Evolutionary conservation across 805 yeast genomes (phyloP).

Genomic region (Tetrapisispora arboricola): DNA sequence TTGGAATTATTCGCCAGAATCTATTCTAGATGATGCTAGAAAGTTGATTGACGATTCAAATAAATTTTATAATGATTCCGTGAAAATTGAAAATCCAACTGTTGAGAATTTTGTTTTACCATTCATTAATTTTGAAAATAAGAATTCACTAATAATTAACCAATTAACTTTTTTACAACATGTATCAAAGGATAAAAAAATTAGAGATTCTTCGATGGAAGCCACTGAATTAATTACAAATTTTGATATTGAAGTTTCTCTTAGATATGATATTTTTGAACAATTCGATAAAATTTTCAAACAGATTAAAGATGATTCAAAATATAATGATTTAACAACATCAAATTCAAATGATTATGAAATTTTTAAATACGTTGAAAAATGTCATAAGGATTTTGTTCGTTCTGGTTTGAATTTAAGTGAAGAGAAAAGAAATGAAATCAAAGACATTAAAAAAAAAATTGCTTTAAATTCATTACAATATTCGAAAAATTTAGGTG

Average conservation of each 20-base stretch:
- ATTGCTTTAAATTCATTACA: conserved; percentile 47
- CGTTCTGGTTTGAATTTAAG: conserved; percentile 63
- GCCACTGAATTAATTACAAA: conserved; percentile 51
- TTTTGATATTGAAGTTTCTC: conserved; percentile 50
- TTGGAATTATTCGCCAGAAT: conserved; percentile 53
- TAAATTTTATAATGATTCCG: conserved; percentile 44
- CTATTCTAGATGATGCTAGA: conserved; percentile 35
- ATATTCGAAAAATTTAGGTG: conserved; percentile 59
- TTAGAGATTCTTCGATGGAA: conserved; percentile 60
- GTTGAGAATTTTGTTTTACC: conserved; percentile 49
- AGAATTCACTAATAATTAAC: conserved; percentile 34
- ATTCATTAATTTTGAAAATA: conserved; percentile 42
- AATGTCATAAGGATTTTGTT: conserved; percentile 44
- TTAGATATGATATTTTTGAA: conserved; percentile 57
- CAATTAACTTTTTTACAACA: conserved; percentile 62
- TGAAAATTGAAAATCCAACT: conserved; percentile 39
- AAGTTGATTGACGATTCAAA: conserved; percentile 35
- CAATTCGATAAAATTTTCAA: conserved; percentile 46
- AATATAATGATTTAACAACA: conserved; percentile 4
- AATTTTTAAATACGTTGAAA: conserved; percentile 45
- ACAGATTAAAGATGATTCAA: conserved; percentile 23
- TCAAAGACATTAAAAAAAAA: conserved; percentile 49
- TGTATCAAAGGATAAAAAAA: conserved; percentile 52
- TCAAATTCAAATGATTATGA: conserved; percentile 35
- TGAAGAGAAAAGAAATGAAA: conserved; percentile 41